Conservation (phyloP, 208 protist genomes). For the Naegleria lovaniensis region DNA sequence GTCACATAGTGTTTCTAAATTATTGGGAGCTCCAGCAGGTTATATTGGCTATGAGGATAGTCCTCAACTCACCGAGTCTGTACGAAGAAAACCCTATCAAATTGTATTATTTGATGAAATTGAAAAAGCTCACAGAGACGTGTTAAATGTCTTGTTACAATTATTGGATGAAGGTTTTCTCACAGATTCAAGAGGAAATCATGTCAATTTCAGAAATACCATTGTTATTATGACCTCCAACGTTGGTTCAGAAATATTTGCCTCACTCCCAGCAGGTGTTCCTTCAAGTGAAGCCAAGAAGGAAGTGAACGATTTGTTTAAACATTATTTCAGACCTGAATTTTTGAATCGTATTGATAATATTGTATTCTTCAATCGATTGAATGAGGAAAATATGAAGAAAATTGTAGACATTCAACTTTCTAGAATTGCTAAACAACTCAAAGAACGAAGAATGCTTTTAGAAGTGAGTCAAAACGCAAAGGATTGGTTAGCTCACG, state of each 20-base stretch:
- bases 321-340: constrained; percentile 85
- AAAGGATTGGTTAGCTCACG: constrained; percentile 64
- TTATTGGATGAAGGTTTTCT: constrained; percentile 77
- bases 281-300: not conserved
- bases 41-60: constrained; percentile 82
- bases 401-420: constrained; percentile 84
- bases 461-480: constrained; percentile 61
- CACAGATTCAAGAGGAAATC: constrained; percentile 68
- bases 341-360: constrained; percentile 97
- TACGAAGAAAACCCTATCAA: constrained; percentile 67
- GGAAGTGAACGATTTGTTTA: constrained; percentile 75
- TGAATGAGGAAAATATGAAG: constrained; percentile 65
- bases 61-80: constrained; percentile 73
- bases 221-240: constrained; percentile 75
- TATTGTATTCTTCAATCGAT: constrained; percentile 90
- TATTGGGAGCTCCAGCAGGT: constrained; percentile 77
- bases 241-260: constrained; percentile 53
- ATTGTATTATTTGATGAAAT: constrained; percentile 81
- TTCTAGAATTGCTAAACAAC: constrained; percentile 55
- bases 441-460: constrained; percentile 72
- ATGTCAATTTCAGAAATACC: constrained; percentile 71
- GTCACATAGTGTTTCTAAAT: constrained; percentile 53
- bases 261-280: constrained; percentile 29
- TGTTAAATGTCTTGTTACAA: constrained; percentile 73
- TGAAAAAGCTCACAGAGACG: constrained; percentile 77